A percentile compares a stretch with the other conserved stretches of the same genome.
These are phyloP conservation scores for Tirmania nivea DNA, from an alignment of 495 filamentous ascomycete genomes.

Conservation along the genomic window DNA sequence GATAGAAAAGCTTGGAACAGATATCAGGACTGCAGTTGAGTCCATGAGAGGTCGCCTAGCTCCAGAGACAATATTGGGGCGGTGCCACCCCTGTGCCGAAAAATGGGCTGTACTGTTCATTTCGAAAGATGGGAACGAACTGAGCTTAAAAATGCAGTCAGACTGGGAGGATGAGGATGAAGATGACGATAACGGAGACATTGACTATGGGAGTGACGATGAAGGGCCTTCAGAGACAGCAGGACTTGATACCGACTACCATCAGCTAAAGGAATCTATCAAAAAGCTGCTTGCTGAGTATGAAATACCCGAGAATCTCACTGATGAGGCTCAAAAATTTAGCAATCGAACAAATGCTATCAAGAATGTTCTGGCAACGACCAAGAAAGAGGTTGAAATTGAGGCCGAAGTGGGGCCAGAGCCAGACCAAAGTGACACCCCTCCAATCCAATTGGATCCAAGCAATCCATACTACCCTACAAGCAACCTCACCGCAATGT, in stretches of 20 bases:
- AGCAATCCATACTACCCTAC: slow-evolving; percentile 20
- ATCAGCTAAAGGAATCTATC: slow-evolving; percentile 62
- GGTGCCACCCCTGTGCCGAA: slow-evolving; percentile 51
- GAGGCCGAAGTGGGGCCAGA: not conserved
- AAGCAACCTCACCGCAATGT: slow-evolving; percentile 19
- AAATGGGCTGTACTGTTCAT: slow-evolving; percentile 58
- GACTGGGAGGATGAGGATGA: slow-evolving; percentile 45
- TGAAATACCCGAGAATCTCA: slow-evolving; percentile 38
- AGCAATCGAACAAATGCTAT: slow-evolving; percentile 12
- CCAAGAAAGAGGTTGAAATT: not conserved
- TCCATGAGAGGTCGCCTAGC: slow-evolving; percentile 44
- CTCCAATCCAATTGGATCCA: slow-evolving; percentile 7
- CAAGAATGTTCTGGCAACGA: slow-evolving; percentile 5
- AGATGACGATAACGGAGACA: slow-evolving; percentile 41
- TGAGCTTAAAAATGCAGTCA: slow-evolving; percentile 51
- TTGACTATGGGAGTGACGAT: slow-evolving; percentile 47
- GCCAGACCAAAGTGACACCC: not conserved
- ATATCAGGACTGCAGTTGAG: slow-evolving; percentile 33
- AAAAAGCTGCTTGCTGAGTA: slow-evolving; percentile 62
- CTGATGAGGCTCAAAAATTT: slow-evolving; percentile 9
- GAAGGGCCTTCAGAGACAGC: slow-evolving; percentile 40
- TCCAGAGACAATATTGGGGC: slow-evolving; percentile 34
- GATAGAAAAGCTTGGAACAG: slow-evolving; percentile 22
- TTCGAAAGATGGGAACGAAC: slow-evolving; percentile 41
- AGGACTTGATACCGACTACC: slow-evolving; percentile 59